A percentile compares a stretch with the other conserved stretches of the same genome.
Conservation (phyloP, 176 grass and related monocot species). For the Oryza glaberrima region DNA sequence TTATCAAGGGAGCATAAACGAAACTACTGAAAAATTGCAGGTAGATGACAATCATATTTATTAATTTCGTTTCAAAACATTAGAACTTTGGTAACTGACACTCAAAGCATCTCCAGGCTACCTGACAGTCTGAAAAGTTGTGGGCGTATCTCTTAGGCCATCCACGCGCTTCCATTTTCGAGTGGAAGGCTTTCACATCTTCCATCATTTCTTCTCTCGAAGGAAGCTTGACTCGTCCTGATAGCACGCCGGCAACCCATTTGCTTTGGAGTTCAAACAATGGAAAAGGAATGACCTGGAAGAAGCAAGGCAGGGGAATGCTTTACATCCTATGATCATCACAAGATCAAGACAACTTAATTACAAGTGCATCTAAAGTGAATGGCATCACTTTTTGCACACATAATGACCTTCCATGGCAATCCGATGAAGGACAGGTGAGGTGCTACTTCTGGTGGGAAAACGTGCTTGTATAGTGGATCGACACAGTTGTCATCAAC, state of each 20-base stretch:
- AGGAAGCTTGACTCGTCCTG: slow-evolving; percentile 62
- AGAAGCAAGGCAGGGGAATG: not conserved
- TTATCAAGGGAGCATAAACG: not conserved
- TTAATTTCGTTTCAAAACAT: not conserved
- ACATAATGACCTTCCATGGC: slow-evolving; percentile 50
- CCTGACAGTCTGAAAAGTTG: slow-evolving; percentile 65
- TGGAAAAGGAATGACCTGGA: slow-evolving; percentile 74
- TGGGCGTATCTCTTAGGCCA: slow-evolving; percentile 95
- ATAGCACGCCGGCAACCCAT: slow-evolving; percentile 79
- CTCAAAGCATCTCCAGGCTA: slow-evolving; percentile 20
- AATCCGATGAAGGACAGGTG: slow-evolving; percentile 68
- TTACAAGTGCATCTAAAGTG: not conserved
- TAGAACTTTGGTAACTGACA: not conserved
- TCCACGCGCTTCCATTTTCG: slow-evolving; percentile 47
- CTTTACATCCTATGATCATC: slow-evolving; percentile 18
- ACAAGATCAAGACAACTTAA: not conserved
- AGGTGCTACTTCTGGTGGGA: slow-evolving; percentile 56
- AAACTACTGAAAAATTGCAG: not conserved
- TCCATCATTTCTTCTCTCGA: slow-evolving; percentile 70
- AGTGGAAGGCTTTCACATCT: slow-evolving; percentile 64
- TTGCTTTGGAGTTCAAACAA: slow-evolving; percentile 95
- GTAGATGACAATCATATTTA: not conserved
- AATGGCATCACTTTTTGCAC: slow-evolving; percentile 32
- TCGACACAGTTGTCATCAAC: slow-evolving; percentile 75
- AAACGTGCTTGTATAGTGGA: slow-evolving; percentile 82